Evolutionary conservation across 1,284 basidiomycete species (phyloP).

Genomic region (Somion occarium): DNA sequence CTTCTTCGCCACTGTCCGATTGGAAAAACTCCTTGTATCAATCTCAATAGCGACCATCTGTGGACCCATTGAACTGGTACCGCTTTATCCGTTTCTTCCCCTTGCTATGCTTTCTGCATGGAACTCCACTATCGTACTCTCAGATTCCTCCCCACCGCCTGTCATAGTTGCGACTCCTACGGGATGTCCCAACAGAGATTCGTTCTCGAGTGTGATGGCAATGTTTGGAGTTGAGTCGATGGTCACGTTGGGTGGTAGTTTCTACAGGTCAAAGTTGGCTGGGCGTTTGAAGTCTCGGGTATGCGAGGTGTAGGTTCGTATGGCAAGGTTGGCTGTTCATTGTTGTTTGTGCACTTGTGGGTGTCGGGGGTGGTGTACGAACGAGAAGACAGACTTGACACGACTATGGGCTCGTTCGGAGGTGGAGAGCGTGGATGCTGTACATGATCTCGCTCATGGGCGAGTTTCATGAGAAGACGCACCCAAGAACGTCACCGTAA

Average conservation of each 20-base stretch:
- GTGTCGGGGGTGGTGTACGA: constrained; percentile 4
- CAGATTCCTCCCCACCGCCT: constrained; percentile 19
- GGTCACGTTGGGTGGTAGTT: background rate
- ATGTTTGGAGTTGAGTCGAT: constrained; percentile 1
- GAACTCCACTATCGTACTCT: constrained; percentile 8
- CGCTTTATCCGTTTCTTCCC: constrained; percentile 13
- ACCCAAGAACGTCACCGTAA: background rate
- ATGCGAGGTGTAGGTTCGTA: constrained; percentile 3
- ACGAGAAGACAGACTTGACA: constrained; percentile 9
- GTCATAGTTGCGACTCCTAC: constrained; percentile 22
- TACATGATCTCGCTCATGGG: background rate
- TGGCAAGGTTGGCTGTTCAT: background rate
- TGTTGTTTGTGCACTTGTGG: background rate
- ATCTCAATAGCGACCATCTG: constrained; percentile 5
- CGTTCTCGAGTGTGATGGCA: constrained; percentile 10
- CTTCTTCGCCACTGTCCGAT: constrained; percentile 13
- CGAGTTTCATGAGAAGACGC: background rate
- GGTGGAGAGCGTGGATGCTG: constrained; percentile 4
- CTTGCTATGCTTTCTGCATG: constrained; percentile 7
- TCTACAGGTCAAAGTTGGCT: background rate
- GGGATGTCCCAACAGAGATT: constrained; percentile 18
- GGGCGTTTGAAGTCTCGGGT: constrained; percentile 3
- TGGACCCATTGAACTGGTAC: constrained; percentile 19
- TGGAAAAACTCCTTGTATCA: constrained; percentile 14
- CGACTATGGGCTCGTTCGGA: background rate